Evolutionary conservation across 1,139 yeast species (phyloP).

Genomic region (Zygosaccharomyces sapae): DNA sequence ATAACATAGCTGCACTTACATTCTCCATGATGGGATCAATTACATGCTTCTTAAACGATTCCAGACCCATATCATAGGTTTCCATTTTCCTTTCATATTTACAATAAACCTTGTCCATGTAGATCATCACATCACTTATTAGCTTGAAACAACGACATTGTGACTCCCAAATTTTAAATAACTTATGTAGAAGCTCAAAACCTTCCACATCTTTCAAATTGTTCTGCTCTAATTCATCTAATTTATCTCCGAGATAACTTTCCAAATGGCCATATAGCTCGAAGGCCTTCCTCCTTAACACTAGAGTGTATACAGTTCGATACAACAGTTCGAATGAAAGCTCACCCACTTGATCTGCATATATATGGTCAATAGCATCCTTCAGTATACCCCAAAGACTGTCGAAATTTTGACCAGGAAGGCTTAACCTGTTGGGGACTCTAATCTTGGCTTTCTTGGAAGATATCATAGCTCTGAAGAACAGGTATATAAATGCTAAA

Average conservation of each 20-base stretch:
- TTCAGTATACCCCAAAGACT: conserved; percentile 67
- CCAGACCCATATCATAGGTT: conserved; percentile 72
- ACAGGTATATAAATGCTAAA: background rate
- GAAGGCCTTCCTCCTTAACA: conserved; percentile 68
- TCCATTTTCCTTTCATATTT: conserved; percentile 64
- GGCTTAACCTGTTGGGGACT: conserved; percentile 59
- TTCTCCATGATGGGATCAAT: conserved; percentile 31
- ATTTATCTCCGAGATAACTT: conserved; percentile 47
- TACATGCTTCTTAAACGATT: conserved; percentile 49
- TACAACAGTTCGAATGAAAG: conserved; percentile 83
- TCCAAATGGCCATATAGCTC: conserved; percentile 65
- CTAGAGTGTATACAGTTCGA: conserved; percentile 75
- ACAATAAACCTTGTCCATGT: conserved; percentile 78
- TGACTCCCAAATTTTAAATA: conserved; percentile 65
- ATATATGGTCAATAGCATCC: conserved; percentile 73
- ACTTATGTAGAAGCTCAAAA: conserved; percentile 44
- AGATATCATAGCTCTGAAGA: conserved; percentile 10
- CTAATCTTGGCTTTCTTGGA: conserved; percentile 50
- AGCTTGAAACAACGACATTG: conserved; percentile 72
- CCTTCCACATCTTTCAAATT: conserved; percentile 18
- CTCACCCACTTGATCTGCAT: conserved; percentile 65
- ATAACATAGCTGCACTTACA: conserved; percentile 17
- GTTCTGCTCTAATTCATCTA: conserved; percentile 37
- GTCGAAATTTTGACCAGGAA: conserved; percentile 27
- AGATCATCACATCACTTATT: conserved; percentile 83